Evolutionary conservation across 2,329 filamentous ascomycete species (phyloP).

Genomic region (Paecilomyces sp.): DNA sequence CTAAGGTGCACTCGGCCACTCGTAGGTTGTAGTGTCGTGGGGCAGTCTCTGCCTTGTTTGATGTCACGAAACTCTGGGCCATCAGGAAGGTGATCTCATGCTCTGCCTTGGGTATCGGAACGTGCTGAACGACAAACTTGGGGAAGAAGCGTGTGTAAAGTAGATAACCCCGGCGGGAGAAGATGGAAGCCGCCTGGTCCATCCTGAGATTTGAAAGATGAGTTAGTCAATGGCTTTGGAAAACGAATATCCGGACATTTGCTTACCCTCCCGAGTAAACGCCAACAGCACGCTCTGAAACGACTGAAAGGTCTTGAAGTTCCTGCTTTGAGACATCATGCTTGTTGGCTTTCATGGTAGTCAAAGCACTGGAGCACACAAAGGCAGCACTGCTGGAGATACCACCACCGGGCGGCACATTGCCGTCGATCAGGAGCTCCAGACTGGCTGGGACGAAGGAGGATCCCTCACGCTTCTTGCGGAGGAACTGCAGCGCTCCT

Average conservation of each 20-base stretch:
- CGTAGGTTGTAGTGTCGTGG: slow-evolving; percentile 95
- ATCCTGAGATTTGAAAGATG: slow-evolving; percentile 53
- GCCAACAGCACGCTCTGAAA: slow-evolving; percentile 87
- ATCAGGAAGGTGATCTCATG: slow-evolving; percentile 88
- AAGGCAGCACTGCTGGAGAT: slow-evolving; percentile 92
- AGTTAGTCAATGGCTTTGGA: background rate
- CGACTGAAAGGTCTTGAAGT: slow-evolving; percentile 84
- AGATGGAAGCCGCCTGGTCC: slow-evolving; percentile 95
- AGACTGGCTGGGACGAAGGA: slow-evolving; percentile 66
- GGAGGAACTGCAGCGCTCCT: slow-evolving; percentile 72
- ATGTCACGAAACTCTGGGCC: slow-evolving; percentile 86
- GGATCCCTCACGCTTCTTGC: slow-evolving; percentile 54
- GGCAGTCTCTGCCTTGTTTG: slow-evolving; percentile 90
- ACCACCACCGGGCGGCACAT: slow-evolving; percentile 84
- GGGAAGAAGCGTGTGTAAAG: slow-evolving; percentile 88
- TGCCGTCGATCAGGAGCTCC: slow-evolving; percentile 85
- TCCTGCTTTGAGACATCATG: slow-evolving; percentile 83
- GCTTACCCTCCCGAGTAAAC: slow-evolving; percentile 89
- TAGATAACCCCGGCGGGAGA: slow-evolving; percentile 77
- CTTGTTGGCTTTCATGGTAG: slow-evolving; percentile 80
- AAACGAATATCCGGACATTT: background rate
- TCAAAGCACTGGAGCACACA: slow-evolving; percentile 80
- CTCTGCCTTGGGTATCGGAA: slow-evolving; percentile 72
- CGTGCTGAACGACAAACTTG: slow-evolving; percentile 64
- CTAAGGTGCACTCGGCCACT: slow-evolving; percentile 90